Evolutionary conservation across 2,329 filamentous ascomycete genomes (phyloP).

Genomic region (Colletotrichum noveboracense): DNA sequence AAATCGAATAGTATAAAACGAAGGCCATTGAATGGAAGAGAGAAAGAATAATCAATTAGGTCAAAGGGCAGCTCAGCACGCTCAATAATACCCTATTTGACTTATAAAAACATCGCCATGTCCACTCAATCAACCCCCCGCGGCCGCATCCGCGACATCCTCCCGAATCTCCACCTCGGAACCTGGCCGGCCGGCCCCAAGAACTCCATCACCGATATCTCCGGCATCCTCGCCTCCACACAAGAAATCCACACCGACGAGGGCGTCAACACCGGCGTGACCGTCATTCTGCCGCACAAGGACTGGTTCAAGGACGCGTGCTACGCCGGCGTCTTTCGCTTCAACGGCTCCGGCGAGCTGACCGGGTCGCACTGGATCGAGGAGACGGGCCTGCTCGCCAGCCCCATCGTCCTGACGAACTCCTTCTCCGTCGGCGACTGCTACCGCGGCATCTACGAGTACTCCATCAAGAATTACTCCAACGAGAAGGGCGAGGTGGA

Average conservation of each 20-base stretch:
- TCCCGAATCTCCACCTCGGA: conserved; percentile 50
- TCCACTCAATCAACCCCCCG: conserved; percentile 16
- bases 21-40: not conserved
- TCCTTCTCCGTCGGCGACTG: conserved; percentile 62
- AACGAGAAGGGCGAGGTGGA: conserved; percentile 49
- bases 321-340: conserved; percentile 60
- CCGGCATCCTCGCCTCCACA: conserved; percentile 51
- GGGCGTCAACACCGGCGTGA: conserved; percentile 54
- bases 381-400: conserved; percentile 64
- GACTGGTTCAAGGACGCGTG: conserved; percentile 50
- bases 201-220: conserved; percentile 57
- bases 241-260: conserved; percentile 44
- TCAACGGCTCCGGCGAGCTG: conserved; percentile 69
- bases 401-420: conserved; percentile 66
- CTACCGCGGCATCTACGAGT: conserved; percentile 64
- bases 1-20: not conserved
- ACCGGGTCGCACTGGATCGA: conserved; percentile 67
- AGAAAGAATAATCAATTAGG: not conserved
- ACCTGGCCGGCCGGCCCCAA: conserved; percentile 47
- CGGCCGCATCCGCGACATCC: conserved; percentile 45
- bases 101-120: not conserved
- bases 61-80: not conserved
- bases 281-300: conserved; percentile 50
- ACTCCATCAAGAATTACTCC: conserved; percentile 51
- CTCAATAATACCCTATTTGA: not conserved